A percentile compares a stretch with the other conserved stretches of the same genome.
phyloP scores from a whole-genome alignment of 1,284 basidiomycete genomes.

The Coriolopsis trogii region DNA sequence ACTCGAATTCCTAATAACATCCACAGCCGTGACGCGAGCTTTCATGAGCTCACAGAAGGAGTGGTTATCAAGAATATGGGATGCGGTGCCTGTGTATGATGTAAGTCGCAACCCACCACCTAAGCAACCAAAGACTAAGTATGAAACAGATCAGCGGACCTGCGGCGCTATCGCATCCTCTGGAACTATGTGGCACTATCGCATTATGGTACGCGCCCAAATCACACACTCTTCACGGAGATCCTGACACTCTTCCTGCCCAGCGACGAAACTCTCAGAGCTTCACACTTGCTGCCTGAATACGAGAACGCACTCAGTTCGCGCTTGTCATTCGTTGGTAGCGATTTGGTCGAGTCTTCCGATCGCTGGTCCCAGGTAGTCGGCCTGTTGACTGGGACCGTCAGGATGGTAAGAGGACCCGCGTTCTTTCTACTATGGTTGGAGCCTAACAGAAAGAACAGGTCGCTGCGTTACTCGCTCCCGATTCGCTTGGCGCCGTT shows the following conservation, averaged over 20 bases:
- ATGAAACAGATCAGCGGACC: conserved; percentile 26
- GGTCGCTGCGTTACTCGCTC: too few relatives aligned
- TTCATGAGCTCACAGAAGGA: conserved; percentile 40
- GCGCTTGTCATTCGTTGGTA: conserved; percentile 18
- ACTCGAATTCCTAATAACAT: background rate
- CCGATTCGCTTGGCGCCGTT: too few relatives aligned
- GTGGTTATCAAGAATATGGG: conserved; percentile 59
- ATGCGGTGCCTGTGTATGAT: conserved; percentile 8
- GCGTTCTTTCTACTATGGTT: too few relatives aligned
- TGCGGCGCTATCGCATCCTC: conserved; percentile 31
- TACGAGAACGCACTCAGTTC: conserved; percentile 27
- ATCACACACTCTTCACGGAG: too few relatives aligned
- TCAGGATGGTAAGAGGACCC: conserved; percentile 24
- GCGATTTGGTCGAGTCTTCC: conserved; percentile 1
- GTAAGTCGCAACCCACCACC: conserved; percentile 12
- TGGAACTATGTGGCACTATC: conserved; percentile 28
- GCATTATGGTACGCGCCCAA: conserved; percentile 29
- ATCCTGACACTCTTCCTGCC: too few relatives aligned
- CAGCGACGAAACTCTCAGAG: conserved; percentile 28
- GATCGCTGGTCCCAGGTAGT: conserved; percentile 19
- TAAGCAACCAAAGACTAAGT: background rate
- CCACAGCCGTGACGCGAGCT: conserved; percentile 37
- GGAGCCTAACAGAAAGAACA: too few relatives aligned
- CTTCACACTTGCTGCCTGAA: conserved; percentile 20
- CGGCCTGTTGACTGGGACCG: conserved; percentile 14